These are phyloP conservation scores for Blepharisma japonicum DNA, from an alignment of 73 alveolate species.

Conservation along the genomic window DNA sequence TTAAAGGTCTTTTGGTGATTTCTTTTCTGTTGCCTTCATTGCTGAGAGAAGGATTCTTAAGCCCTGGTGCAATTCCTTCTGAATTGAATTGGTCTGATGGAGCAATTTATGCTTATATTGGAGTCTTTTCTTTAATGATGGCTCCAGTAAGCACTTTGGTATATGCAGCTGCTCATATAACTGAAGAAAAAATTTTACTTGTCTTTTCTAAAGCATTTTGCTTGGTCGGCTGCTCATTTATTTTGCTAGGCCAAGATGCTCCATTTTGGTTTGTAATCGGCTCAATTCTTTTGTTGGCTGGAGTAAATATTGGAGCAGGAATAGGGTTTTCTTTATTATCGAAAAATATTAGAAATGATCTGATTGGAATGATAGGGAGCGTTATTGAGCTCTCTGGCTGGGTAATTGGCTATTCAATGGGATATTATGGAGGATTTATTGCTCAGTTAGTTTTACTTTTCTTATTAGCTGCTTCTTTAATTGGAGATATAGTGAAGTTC, in stretches of 20 bases:
- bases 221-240: neutral
- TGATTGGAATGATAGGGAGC: neutral
- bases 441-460: too few relatives aligned
- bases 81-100: neutral
- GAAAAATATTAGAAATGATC: neutral
- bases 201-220: neutral
- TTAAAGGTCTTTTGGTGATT: neutral
- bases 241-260: neutral
- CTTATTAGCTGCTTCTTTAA: too few relatives aligned
- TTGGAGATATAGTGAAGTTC: too few relatives aligned
- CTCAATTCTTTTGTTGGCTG: neutral
- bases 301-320: conserved; percentile 5
- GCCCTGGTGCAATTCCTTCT: neutral
- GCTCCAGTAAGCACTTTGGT: neutral
- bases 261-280: neutral
- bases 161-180: neutral
- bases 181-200: neutral
- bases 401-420: neutral
- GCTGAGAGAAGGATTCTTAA: neutral
- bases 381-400: neutral
- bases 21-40: neutral
- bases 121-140: neutral
- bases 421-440: too few relatives aligned
- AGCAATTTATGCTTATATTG: neutral
- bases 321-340: neutral